phyloP scores from a whole-genome alignment of 805 yeast genomes.

The Scheffersomyces ergatensis region DNA sequence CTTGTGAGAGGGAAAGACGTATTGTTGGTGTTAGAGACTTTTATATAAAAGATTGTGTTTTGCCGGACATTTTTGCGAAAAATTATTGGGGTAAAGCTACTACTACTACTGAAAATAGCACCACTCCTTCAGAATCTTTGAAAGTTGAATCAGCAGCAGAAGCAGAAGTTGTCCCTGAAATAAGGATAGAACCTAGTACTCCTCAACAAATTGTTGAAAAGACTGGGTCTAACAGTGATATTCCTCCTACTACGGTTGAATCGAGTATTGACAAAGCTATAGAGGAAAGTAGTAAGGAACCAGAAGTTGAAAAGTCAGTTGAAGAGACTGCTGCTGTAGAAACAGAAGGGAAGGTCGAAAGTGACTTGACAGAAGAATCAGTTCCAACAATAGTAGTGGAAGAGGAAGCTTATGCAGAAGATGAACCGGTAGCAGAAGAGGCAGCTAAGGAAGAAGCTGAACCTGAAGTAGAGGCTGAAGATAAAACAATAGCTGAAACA shows the following conservation, averaged over 20 bases:
- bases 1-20: slow-evolving; percentile 85
- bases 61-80: slow-evolving; percentile 42
- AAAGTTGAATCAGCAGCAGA: not conserved
- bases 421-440: slow-evolving; percentile 1
- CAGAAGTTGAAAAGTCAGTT: slow-evolving; percentile 9
- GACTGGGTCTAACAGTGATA: slow-evolving; percentile 7
- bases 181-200: slow-evolving; percentile 5
- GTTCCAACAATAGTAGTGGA: slow-evolving; percentile 1
- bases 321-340: not conserved
- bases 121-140: not conserved
- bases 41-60: slow-evolving; percentile 57
- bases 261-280: slow-evolving; percentile 1
- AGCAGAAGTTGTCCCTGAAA: slow-evolving; percentile 1
- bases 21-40: slow-evolving; percentile 91
- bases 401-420: slow-evolving; percentile 6
- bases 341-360: not conserved
- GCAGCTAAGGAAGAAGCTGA: slow-evolving; percentile 3
- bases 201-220: slow-evolving; percentile 7
- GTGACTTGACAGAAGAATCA: not conserved
- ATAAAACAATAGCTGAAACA: not conserved
- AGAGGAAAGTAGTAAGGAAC: not conserved
- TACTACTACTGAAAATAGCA: not conserved
- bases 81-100: slow-evolving; percentile 31
- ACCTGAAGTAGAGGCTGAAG: slow-evolving; percentile 4
- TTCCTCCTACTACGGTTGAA: slow-evolving; percentile 15